Conservation (phyloP, 2,329 filamentous ascomycete species). For the Aspergillus versicolor region DNA sequence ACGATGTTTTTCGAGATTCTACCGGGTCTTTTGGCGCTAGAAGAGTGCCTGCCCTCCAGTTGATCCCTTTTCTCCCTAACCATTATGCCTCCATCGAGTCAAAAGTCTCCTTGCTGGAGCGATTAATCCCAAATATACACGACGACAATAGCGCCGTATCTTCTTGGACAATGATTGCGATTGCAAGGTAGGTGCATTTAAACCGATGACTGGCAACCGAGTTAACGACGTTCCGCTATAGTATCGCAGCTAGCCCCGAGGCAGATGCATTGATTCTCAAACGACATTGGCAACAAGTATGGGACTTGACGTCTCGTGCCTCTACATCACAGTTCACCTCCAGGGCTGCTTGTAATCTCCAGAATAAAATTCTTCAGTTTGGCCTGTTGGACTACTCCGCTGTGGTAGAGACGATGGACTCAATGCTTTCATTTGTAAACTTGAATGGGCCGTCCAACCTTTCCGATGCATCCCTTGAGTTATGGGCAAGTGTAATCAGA, state of each 20-base stretch:
- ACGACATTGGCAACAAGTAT: conserved; percentile 67
- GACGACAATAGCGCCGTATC: conserved; percentile 68
- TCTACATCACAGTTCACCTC: conserved; percentile 70
- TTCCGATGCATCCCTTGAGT: conserved; percentile 72
- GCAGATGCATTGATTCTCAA: conserved; percentile 45
- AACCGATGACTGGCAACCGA: not conserved
- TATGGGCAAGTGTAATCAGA: conserved; percentile 71
- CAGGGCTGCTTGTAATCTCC: conserved; percentile 72
- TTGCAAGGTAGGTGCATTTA: conserved; percentile 63
- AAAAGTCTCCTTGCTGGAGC: conserved; percentile 56
- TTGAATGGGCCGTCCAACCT: conserved; percentile 75
- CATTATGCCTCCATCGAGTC: conserved; percentile 51
- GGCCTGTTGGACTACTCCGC: conserved; percentile 67
- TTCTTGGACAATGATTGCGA: conserved; percentile 83
- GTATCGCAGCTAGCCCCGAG: conserved; percentile 31
- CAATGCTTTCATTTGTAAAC: conserved; percentile 73
- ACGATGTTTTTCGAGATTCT: conserved; percentile 38
- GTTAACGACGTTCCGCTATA: conserved; percentile 21
- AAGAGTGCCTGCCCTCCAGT: conserved; percentile 54
- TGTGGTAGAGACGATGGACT: conserved; percentile 68
- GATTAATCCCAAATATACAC: conserved; percentile 58
- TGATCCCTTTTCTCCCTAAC: conserved; percentile 53
- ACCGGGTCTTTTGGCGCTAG: conserved; percentile 36
- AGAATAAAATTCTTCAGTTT: conserved; percentile 66
- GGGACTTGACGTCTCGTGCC: conserved; percentile 71